These are phyloP conservation scores for Lachnellula suecica DNA, from an alignment of 2,329 filamentous ascomycete species.

Conservation along the genomic window DNA sequence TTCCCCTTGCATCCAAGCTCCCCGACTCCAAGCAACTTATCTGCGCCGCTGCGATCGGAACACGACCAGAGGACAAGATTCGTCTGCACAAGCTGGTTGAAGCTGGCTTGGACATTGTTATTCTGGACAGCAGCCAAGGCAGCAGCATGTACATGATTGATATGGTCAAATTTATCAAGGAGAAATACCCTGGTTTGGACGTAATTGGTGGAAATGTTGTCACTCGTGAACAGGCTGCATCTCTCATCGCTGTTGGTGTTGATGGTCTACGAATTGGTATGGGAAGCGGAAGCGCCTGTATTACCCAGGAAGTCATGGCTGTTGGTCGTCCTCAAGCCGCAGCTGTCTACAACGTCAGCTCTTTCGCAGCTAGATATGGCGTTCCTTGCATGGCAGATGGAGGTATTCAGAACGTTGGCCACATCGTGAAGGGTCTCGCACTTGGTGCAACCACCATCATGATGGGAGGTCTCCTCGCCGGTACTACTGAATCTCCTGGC, in stretches of 20 bases:
- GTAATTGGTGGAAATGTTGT: slow-evolving; percentile 99
- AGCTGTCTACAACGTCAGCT: slow-evolving; percentile 84
- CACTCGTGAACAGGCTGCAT: slow-evolving; percentile 91
- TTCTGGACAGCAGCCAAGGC: slow-evolving; percentile 95
- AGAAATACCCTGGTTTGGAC: slow-evolving; percentile 79
- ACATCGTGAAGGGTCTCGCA: slow-evolving; percentile 97
- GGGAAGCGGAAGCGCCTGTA: slow-evolving; percentile 97
- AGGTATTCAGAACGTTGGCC: slow-evolving; percentile 96
- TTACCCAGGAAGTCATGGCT: slow-evolving; percentile 99
- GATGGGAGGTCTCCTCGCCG: slow-evolving; percentile 98
- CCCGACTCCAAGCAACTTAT: slow-evolving; percentile 97
- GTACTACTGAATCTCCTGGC: slow-evolving; percentile 95
- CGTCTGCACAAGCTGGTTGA: slow-evolving; percentile 87
- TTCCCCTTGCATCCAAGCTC: slow-evolving; percentile 93
- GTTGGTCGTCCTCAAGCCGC: slow-evolving; percentile 95
- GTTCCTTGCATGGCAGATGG: slow-evolving; percentile 98
- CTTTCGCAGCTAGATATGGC: slow-evolving; percentile 88
- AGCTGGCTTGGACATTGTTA: slow-evolving; percentile 90
- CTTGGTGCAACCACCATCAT: slow-evolving; percentile 94
- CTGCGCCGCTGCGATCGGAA: slow-evolving; percentile 92
- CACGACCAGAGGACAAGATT: slow-evolving; percentile 86
- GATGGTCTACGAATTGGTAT: slow-evolving; percentile 98
- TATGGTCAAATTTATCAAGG: slow-evolving; percentile 96
- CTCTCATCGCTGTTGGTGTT: slow-evolving; percentile 87
- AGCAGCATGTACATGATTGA: slow-evolving; percentile 99